Base-by-base conservation (phyloP, 345 rosid species). In the Cardiospermum halicacabum region DNA sequence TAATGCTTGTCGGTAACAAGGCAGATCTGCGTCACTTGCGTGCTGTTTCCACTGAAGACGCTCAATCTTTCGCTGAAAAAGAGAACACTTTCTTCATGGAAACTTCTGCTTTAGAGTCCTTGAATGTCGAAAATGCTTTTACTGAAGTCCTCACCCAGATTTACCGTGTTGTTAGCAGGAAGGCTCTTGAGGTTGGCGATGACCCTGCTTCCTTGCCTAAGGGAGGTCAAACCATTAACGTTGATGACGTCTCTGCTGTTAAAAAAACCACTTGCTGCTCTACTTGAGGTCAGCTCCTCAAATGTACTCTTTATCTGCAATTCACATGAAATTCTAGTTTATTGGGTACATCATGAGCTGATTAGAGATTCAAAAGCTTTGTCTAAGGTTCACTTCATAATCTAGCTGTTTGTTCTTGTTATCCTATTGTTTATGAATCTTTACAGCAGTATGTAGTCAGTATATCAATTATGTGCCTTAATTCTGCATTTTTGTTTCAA, bases 1-100 rank as follows among this genome's bases (percentile, higher is more conserved):
- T 84, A 13, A 84, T 84, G 86, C 80, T 84, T n/a, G 84, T 84
- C 12, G 89, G 89, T 7, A 84, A 84, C 84, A 84, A 84, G 76
- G 73, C 84, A 26, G 89, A 84, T 68, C 26, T 84, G 62, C 86
- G 89, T 1, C 89, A 84, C 68, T 36, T 84, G 40, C 82, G 80
- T 4, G 89, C 86, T 2, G 81, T 81, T 2, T 75, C 82, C 45
- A 79, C 82, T 2, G 83, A 84, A 59, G 84, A 84, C 16, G 86
- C 78, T 2, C 76, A 67, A 66, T 73, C 78, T 18, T 84, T 84
- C 63, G 89, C 89, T 0, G 86, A 84, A 77, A 77, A 69, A 37
- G 89, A 79, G 55, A 76, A 56, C 25, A 78, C 57, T 53, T 79
- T 6, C 63, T 84, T 84, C 75, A 84, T 84, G 84, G 89, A 84